Evolutionary conservation across 352 stramenopile genomes (phyloP).

Genomic region (Thraustochytrium striatum): DNA sequence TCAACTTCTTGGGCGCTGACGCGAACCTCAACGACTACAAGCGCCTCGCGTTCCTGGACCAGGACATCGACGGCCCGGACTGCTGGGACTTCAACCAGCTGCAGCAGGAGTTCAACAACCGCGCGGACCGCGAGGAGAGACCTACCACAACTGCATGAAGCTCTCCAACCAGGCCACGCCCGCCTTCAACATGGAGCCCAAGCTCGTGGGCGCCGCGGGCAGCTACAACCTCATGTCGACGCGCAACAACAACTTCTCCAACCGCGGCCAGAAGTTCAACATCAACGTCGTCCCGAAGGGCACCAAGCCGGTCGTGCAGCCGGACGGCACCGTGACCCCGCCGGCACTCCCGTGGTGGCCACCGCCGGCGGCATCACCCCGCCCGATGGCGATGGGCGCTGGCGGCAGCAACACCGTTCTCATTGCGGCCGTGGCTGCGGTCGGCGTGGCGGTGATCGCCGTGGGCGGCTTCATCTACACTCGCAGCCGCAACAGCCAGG

Average conservation of each 20-base stretch:
- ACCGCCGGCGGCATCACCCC: no score
- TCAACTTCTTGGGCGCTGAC: conserved; percentile 12
- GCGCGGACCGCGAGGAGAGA: conserved; percentile 50
- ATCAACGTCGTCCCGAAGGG: neutral
- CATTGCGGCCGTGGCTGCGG: conserved; percentile 1
- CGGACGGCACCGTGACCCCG: no score
- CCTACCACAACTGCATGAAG: conserved; percentile 56
- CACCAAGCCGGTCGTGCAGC: no score
- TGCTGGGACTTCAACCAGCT: neutral
- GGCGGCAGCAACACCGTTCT: neutral
- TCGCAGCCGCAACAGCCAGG: neutral
- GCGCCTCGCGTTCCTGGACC: neutral
- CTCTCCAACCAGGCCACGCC: conserved; percentile 55
- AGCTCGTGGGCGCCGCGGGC: conserved; percentile 8
- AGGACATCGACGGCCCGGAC: conserved; percentile 33
- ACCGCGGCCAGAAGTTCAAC: conserved; percentile 44
- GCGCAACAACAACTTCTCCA: conserved; percentile 61
- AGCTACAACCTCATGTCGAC: conserved; percentile 53
- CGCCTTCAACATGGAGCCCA: conserved; percentile 56
- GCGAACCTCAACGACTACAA: neutral
- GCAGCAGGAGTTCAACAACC: neutral
- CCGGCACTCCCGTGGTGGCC: no score
- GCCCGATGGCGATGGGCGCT: no score
- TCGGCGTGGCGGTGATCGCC: neutral
- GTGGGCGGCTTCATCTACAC: neutral